Percentiles rank a stretch among this genome's conserved stretches.
Evolutionary conservation across 2,329 filamentous ascomycete species (phyloP).

Genomic region (Diaporthe caulivora): DNA sequence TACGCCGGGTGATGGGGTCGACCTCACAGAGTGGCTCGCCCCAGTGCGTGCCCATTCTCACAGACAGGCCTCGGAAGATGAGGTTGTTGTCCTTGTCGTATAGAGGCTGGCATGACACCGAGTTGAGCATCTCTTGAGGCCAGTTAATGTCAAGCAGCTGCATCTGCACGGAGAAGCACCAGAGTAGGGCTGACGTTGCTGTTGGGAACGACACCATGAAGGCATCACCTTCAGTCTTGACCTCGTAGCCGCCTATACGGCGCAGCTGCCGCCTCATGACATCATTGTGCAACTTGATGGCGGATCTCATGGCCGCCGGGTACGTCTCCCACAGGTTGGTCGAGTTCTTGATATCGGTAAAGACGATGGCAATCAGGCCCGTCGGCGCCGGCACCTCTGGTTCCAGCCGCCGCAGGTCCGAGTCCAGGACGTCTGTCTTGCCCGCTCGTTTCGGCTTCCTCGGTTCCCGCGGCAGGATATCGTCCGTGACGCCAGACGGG

Average conservation of each 20-base stretch:
- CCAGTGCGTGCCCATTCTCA: conserved; percentile 98
- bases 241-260: conserved; percentile 95
- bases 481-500: conserved; percentile 79
- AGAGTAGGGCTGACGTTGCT: conserved; percentile 91
- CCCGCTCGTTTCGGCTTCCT: conserved; percentile 60
- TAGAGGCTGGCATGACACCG: conserved; percentile 84
- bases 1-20: conserved; percentile 95
- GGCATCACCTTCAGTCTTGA: conserved; percentile 99
- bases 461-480: conserved; percentile 73
- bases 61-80: conserved; percentile 94
- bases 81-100: conserved; percentile 86
- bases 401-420: conserved; percentile 86
- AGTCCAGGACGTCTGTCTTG: conserved; percentile 80
- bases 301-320: conserved; percentile 93
- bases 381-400: conserved; percentile 92
- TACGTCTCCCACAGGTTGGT: conserved; percentile 97
- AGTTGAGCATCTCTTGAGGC: conserved; percentile 93
- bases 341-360: conserved; percentile 99
- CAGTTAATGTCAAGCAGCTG: conserved; percentile 89
- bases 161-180: conserved; percentile 95
- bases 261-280: conserved; percentile 94
- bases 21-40: conserved; percentile 94
- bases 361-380: conserved; percentile 92
- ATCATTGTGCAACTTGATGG: conserved; percentile 97
- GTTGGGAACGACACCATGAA: conserved; percentile 99